Base-by-base conservation (phyloP, 2,329 filamentous ascomycete species). In the Pseudopithomyces chartarum region DNA sequence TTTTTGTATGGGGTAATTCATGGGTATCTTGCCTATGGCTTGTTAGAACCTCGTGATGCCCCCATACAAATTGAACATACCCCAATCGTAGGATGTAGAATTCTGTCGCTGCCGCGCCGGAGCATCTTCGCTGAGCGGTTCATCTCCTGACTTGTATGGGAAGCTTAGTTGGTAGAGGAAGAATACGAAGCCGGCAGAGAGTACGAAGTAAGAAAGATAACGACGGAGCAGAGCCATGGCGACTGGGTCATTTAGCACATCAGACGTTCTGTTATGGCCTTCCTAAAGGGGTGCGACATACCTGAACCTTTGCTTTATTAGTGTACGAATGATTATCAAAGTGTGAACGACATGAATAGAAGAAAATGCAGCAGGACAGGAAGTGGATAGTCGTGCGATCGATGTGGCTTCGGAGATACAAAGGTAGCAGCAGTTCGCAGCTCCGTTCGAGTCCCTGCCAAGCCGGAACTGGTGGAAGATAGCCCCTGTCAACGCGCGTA, bases 211-310 rank as follows among this genome's bases (percentile, higher is more conserved):
- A 26, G 74, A 52, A 39, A 65, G 62, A 53, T 74, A 77, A 19
- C 78, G 75, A 54, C 70, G 72, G 20, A 78, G 55, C 15, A 76
- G 71, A 36, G 77, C 71, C 77, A 80, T 80, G n/a, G n/a, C 38
- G 38, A 17, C 34, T 36, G 34, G 34, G 15, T 40, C n/a, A n/a
- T 19, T 19, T 10, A 40, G 7, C 15, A 40, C 7, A 19, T 40
- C 38, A 40, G 38, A 29, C 26, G 26, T 29, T 29, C 8, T 8
- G 8, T 29, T 8, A 8, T 4, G 26, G 8, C 26, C 26, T 29
- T 8, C 26, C 8, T 29, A 8, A 29, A 8, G 26, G 4, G 26
- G 26, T 29, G 8, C 26, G 26, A 29, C 26, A 29, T 29, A 29
- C 34, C 12, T 38, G 34, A 13, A n/a, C 13, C 13, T 6, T 38